Conservation (phyloP, 345 rosid species). For the Abelmoschus esculentus region DNA sequence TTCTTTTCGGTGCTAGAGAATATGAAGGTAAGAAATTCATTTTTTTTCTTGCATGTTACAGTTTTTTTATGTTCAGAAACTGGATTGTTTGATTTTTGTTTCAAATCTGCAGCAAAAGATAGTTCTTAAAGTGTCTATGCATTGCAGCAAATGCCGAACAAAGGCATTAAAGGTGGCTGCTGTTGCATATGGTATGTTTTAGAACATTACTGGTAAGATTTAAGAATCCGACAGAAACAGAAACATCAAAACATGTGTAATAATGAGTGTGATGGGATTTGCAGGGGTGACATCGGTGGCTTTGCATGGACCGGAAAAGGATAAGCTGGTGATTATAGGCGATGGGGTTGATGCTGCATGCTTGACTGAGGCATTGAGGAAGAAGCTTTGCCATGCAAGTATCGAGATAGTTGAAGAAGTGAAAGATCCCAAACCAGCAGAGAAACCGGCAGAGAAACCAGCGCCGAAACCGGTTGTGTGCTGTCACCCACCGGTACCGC, state of each 20-base stretch:
- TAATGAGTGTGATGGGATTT: not conserved
- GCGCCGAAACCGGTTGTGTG: not conserved
- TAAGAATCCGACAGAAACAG: no score
- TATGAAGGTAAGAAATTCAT: constrained; percentile 3
- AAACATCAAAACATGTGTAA: no score
- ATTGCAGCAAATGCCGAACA: constrained; percentile 31
- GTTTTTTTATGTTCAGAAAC: not conserved
- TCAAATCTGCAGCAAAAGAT: constrained; percentile 33
- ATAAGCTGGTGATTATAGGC: constrained; percentile 31
- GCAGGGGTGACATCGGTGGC: constrained; percentile 36
- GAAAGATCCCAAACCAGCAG: not conserved
- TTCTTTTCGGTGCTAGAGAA: constrained; percentile 2
- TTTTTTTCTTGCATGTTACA: no score
- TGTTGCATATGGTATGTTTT: constrained; percentile 22
- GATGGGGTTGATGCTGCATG: constrained; percentile 31
- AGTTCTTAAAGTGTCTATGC: constrained; percentile 17
- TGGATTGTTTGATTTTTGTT: not conserved
- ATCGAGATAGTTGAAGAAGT: constrained; percentile 30
- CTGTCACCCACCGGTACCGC: constrained; percentile 4
- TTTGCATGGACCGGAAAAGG: constrained; percentile 26
- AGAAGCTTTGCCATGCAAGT: constrained; percentile 24
- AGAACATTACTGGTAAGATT: no score
- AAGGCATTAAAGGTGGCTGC: constrained; percentile 33
- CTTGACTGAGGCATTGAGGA: constrained; percentile 29
- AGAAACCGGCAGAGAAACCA: not conserved